Percentiles rank a stretch among this genome's conserved stretches.
These are phyloP conservation scores for Ophiostoma perfectum DNA, from an alignment of 2,329 filamentous ascomycete genomes.

Conservation along the genomic window DNA sequence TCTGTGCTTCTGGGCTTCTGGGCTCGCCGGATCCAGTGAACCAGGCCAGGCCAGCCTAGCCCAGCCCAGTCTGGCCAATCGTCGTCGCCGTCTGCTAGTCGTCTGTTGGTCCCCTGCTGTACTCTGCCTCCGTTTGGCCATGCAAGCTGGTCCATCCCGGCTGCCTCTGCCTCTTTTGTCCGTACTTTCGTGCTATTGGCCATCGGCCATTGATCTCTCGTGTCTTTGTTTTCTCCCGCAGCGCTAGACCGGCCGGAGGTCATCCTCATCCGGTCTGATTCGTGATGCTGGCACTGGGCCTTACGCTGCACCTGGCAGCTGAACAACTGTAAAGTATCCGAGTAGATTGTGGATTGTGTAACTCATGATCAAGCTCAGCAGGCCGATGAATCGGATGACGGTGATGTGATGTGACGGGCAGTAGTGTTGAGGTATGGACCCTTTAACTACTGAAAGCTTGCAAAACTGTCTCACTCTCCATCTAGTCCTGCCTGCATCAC, in stretches of 20 bases:
- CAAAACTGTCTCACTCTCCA: constrained; percentile 4
- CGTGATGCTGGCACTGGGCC: neutral
- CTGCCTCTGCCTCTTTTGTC: neutral
- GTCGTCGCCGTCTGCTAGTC: neutral
- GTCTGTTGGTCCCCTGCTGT: neutral
- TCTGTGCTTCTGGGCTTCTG: neutral
- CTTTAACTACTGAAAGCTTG: neutral
- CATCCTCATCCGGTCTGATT: neutral
- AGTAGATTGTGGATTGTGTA: no score
- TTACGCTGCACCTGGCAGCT: no score
- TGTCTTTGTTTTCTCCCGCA: neutral
- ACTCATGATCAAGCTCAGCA: neutral
- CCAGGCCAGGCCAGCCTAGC: neutral
- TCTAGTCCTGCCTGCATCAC: neutral
- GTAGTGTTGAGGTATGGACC: neutral
- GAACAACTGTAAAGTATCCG: neutral
- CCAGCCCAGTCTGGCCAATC: neutral
- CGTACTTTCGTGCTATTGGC: neutral
- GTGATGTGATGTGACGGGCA: constrained; percentile 5
- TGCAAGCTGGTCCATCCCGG: constrained; percentile 5
- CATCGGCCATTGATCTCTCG: neutral
- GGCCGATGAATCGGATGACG: neutral
- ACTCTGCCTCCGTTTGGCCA: neutral
- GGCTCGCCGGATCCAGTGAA: neutral
- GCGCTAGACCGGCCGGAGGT: neutral